These are phyloP conservation scores for Cladosporium sp. DNA, from an alignment of 2,329 filamentous ascomycete genomes.

Conservation along the genomic window DNA sequence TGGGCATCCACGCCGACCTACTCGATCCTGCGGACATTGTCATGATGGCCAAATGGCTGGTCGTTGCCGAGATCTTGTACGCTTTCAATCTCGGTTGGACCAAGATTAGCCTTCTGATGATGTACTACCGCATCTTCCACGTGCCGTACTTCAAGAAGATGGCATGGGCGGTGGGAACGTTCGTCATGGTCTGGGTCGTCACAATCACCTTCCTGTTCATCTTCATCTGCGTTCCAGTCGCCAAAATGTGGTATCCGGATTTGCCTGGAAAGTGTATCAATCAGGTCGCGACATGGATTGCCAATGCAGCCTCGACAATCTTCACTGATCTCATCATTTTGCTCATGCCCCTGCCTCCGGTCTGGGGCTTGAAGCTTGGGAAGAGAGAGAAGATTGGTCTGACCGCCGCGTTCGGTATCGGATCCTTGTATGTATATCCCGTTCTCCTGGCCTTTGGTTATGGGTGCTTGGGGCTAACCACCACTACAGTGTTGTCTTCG, in stretches of 20 bases:
- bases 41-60: slow-evolving; percentile 33
- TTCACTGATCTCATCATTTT: slow-evolving; percentile 12
- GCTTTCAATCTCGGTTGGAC: slow-evolving; percentile 39
- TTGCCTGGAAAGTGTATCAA: slow-evolving; percentile 40
- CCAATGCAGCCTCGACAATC: slow-evolving; percentile 13
- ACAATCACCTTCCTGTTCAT: slow-evolving; percentile 39
- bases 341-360: slow-evolving; percentile 1
- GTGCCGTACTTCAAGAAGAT: slow-evolving; percentile 31
- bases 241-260: slow-evolving; percentile 43
- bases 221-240: slow-evolving; percentile 44
- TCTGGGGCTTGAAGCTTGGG: slow-evolving; percentile 1
- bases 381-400: slow-evolving; percentile 15
- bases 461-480: background rate
- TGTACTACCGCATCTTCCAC: slow-evolving; percentile 50
- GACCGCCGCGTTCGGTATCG: slow-evolving; percentile 13
- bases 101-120: slow-evolving; percentile 50
- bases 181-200: slow-evolving; percentile 30
- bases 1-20: slow-evolving; percentile 27
- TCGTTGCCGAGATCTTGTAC: slow-evolving; percentile 35
- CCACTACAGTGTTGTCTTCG: slow-evolving; percentile 6
- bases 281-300: slow-evolving; percentile 44
- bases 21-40: slow-evolving; percentile 21
- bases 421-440: slow-evolving; percentile 7
- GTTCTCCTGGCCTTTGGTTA: background rate
- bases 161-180: slow-evolving; percentile 42